A percentile compares a stretch with the other conserved stretches of the same genome.
Conservation (phyloP, 805 yeast species). For the Yamadazyma paraphyllophila region DNA sequence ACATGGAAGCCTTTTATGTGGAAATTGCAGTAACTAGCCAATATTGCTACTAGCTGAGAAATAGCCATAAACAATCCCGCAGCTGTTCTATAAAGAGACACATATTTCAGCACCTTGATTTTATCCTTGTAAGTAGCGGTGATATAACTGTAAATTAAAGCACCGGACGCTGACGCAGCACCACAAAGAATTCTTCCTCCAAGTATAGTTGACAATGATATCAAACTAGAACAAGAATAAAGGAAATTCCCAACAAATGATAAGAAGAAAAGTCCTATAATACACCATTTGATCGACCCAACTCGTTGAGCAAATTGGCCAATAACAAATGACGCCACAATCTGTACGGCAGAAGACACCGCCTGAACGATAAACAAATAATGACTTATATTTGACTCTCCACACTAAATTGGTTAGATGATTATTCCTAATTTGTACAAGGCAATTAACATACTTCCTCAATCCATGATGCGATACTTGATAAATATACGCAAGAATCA, state of each 20-base stretch:
- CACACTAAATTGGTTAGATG: not conserved
- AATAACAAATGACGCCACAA: not conserved
- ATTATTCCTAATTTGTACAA: not conserved
- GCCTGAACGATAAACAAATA: not conserved
- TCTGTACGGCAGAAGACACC: not conserved
- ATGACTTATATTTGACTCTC: not conserved
- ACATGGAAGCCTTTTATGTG: not conserved
- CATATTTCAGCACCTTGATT: not conserved
- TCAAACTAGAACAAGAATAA: not conserved
- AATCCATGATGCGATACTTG: not conserved
- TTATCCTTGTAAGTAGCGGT: not conserved
- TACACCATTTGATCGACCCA: not conserved
- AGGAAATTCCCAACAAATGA: not conserved
- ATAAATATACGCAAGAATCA: not conserved
- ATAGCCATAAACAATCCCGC: not conserved
- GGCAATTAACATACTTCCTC: not conserved
- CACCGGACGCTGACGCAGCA: not conserved
- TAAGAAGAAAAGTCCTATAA: not conserved
- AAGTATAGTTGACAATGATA: not conserved
- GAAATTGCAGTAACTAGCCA: not conserved
- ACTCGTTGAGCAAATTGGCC: not conserved
- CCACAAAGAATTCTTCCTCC: not conserved
- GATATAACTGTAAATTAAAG: not conserved
- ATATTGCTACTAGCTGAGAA: not conserved
- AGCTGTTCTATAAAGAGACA: not conserved